Evolutionary conservation across 495 filamentous ascomycete genomes (phyloP).

Genomic region (Neurospora sp.): DNA sequence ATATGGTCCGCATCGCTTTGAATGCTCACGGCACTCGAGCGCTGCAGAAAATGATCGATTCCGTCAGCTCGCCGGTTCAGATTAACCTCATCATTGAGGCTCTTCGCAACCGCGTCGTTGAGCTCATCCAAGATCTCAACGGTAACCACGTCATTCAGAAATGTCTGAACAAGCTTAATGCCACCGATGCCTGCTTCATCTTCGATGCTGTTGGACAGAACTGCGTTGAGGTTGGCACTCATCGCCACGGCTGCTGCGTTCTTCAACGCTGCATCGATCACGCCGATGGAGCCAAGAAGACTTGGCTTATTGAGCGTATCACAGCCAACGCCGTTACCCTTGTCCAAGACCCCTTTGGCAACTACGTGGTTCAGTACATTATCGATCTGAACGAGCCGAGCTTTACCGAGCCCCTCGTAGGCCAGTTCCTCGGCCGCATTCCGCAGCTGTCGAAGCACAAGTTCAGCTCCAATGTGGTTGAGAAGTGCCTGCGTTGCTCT

Average conservation of each 20-base stretch:
- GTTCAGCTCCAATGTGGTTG: conserved; percentile 97
- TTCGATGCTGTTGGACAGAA: conserved; percentile 82
- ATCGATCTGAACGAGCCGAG: conserved; percentile 74
- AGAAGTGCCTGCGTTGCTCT: conserved; percentile 88
- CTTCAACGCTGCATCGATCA: conserved; percentile 97
- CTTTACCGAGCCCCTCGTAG: conserved; percentile 79
- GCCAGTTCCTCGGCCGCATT: conserved; percentile 65
- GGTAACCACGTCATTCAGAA: conserved; percentile 99
- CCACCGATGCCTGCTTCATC: conserved; percentile 85
- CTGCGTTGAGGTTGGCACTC: conserved; percentile 87
- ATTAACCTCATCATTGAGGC: conserved; percentile 74
- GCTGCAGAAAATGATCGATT: conserved; percentile 98
- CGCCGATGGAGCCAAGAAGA: conserved; percentile 80
- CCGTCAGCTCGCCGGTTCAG: conserved; percentile 68
- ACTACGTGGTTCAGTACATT: conserved; percentile 98
- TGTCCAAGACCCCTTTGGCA: conserved; percentile 94
- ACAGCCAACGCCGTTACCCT: conserved; percentile 70
- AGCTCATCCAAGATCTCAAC: conserved; percentile 91
- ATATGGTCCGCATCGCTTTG: conserved; percentile 82
- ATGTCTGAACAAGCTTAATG: conserved; percentile 83
- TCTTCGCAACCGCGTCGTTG: conserved; percentile 69
- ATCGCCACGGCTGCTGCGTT: conserved; percentile 96
- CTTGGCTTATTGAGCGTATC: conserved; percentile 75
- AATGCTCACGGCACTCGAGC: conserved; percentile 96
- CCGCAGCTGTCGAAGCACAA: conserved; percentile 82